Evolutionary conservation across 2,329 filamentous ascomycete genomes (phyloP).

Genomic region (Botrytis porri): DNA sequence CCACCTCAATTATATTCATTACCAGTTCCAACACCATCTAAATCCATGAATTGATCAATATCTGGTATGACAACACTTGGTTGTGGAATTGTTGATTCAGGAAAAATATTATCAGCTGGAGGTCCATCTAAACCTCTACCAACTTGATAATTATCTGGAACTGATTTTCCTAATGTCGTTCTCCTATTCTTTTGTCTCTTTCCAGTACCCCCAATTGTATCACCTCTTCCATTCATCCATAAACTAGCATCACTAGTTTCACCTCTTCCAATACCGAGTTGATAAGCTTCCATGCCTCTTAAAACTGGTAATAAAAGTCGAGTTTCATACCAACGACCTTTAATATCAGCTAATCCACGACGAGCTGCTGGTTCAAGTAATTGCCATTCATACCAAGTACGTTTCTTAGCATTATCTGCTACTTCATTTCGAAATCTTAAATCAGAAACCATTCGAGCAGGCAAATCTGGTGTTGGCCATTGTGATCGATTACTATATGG

Average conservation of each 20-base stretch:
- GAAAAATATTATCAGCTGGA: slow-evolving; percentile 33
- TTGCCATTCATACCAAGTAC: slow-evolving; percentile 36
- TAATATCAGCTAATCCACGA: slow-evolving; percentile 46
- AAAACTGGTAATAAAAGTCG: slow-evolving; percentile 46
- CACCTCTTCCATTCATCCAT: slow-evolving; percentile 48
- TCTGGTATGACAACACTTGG: slow-evolving; percentile 8
- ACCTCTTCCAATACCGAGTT: slow-evolving; percentile 37
- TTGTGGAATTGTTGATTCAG: slow-evolving; percentile 25
- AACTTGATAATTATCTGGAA: slow-evolving; percentile 38
- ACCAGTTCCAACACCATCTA: slow-evolving; percentile 16
- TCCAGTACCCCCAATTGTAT: slow-evolving; percentile 36
- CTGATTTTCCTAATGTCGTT: slow-evolving; percentile 38
- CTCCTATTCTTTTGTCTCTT: slow-evolving; percentile 36
- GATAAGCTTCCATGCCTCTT: slow-evolving; percentile 36
- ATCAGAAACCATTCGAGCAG: slow-evolving; percentile 43
- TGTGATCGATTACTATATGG: slow-evolving; percentile 38
- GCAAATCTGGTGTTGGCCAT: slow-evolving; percentile 46
- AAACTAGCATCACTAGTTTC: slow-evolving; percentile 43
- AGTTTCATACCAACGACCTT: slow-evolving; percentile 60
- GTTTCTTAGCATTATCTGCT: slow-evolving; percentile 37
- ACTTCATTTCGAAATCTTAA: slow-evolving; percentile 48
- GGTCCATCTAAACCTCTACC: slow-evolving; percentile 38
- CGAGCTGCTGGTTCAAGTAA: slow-evolving; percentile 36
- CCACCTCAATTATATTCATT: slow-evolving; percentile 11
- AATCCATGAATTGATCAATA: slow-evolving; percentile 26